A percentile compares a stretch with the other conserved stretches of the same genome.
phyloP scores from a whole-genome alignment of 1,284 basidiomycete genomes.

The Ceratobasidium sp. region DNA sequence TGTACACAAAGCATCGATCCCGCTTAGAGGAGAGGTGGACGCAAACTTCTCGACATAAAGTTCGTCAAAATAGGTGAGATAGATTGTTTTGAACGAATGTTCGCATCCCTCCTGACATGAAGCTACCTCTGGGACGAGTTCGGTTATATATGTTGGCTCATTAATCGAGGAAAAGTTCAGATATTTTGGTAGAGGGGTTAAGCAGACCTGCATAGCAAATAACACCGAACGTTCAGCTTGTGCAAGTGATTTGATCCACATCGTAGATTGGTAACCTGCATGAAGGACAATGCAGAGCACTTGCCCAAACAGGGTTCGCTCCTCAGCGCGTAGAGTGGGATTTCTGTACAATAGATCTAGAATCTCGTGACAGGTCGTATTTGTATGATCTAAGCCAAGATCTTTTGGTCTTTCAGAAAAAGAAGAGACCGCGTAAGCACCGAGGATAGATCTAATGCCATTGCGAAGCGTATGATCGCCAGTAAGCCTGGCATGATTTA shows the following conservation, averaged over 20 bases:
- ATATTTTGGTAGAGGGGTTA: not conserved
- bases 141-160: too few species aligned
- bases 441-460: not conserved
- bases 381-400: not conserved
- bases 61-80: too few species aligned
- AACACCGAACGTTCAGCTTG: not conserved
- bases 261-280: not conserved
- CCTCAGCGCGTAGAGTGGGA: not conserved
- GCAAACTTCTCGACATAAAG: too few species aligned
- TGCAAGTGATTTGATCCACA: not conserved
- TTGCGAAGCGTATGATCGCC: not conserved
- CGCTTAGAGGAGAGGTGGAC: too few species aligned
- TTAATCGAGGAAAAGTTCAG: not conserved
- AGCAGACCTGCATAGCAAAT: not conserved
- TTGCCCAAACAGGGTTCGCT: not conserved
- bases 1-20: too few species aligned
- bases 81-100: too few species aligned
- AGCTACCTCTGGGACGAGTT: too few species aligned
- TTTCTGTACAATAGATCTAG: not conserved
- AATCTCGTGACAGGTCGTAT: not conserved
- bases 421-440: not conserved
- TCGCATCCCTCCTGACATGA: too few species aligned
- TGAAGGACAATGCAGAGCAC: constrained; percentile 3
- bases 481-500: not conserved
- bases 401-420: not conserved